Base-by-base conservation (phyloP, 2,329 filamentous ascomycete genomes). In the Nothophaeocryptopus gaeumannii region DNA sequence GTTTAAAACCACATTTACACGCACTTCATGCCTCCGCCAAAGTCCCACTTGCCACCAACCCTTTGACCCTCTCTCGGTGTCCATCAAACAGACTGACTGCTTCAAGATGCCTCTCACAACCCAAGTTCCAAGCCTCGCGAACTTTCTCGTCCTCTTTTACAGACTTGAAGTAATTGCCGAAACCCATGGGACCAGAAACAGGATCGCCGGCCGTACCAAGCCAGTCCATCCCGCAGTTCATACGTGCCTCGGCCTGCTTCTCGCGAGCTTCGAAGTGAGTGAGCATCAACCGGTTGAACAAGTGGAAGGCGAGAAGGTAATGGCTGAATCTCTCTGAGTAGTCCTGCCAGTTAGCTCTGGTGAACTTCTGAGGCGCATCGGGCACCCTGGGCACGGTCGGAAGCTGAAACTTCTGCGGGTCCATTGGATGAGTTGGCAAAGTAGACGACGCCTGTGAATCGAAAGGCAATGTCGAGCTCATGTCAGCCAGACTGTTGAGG, bases 81-180 rank as follows among this genome's bases (percentile, higher is more conserved):
- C 67, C 74, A 67, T 78, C 72, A 61, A 83, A 86, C 56, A 81
- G 78, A 56, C 76, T 72, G 49, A 89, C 70, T 8, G 78, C 77
- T 49, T 74, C 67, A 50, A 80, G 76, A 62, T 90, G 86, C 52
- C 76, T 76, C 37, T 81, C 77, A 53, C 78, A 81, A 7, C 80
- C 80, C 8, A 76, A 66, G 29, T 70, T 70, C 84, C 86, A 89
- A 48, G 78, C 76, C 60, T 74, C 74, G 48, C 83, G 74, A 5
- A 88, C 79, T 40, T 74, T 72, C 55, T 82, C 78, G 62, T 90
- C 86, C 66, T 88, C 80, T 56, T 79, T 77, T 47, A 85, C 69
- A 64, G 79, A 81, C 33, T 70, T 71, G 50, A 81, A 66, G 63
- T 89, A 89, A 47, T 79, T 76, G 12, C 72, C 64, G 16, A 84